Conservation (phyloP, 1,284 basidiomycete species). For the Ganoderma resinaceum region DNA sequence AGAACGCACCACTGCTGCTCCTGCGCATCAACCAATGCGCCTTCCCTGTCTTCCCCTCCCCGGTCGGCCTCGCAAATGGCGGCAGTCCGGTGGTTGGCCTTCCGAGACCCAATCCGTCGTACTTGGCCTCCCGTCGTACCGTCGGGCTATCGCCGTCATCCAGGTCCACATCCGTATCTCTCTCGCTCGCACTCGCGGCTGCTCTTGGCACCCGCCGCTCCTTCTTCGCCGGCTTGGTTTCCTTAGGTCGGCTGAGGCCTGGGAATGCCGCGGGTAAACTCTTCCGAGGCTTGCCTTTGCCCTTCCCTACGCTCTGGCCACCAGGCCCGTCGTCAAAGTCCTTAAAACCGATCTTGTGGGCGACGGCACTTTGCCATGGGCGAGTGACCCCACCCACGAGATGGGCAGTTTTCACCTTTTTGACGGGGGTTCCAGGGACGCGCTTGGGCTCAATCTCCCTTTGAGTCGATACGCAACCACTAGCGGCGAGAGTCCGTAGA, state of each 20-base stretch:
- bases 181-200: constrained; percentile 34
- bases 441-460: constrained; percentile 60
- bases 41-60: constrained; percentile 38
- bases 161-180: constrained; percentile 49
- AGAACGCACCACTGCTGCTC: constrained; percentile 80
- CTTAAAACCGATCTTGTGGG: constrained; percentile 66
- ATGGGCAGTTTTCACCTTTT: constrained; percentile 68
- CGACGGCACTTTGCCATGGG: constrained; percentile 81
- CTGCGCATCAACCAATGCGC: constrained; percentile 72
- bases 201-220: constrained; percentile 17
- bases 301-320: constrained; percentile 28
- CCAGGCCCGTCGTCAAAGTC: constrained; percentile 50
- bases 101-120: constrained; percentile 73
- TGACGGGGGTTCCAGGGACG: constrained; percentile 81
- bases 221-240: constrained; percentile 30
- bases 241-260: constrained; percentile 32
- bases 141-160: constrained; percentile 66
- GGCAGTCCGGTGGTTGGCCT: constrained; percentile 49
- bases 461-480: constrained; percentile 54
- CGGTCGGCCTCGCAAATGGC: constrained; percentile 30
- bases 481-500: constrained; percentile 68
- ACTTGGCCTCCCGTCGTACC: constrained; percentile 52
- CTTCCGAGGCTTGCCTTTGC: constrained; percentile 67
- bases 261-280: constrained; percentile 76
- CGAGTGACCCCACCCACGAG: constrained; percentile 53